Base-by-base conservation (phyloP, 176 grass and related monocot species). In the Eremochloa ophiuroides region DNA sequence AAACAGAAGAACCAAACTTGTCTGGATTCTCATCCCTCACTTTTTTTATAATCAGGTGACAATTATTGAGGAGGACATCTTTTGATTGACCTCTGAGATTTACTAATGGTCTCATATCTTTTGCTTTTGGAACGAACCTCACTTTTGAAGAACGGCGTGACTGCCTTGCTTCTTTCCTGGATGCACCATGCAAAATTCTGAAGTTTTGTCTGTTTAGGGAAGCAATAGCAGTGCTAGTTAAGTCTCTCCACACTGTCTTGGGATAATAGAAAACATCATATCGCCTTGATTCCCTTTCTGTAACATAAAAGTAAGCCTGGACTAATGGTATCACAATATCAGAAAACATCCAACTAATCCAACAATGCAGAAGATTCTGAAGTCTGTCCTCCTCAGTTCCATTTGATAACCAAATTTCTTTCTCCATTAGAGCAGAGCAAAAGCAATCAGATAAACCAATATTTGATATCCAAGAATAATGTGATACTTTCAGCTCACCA, bases 211-310 rank as follows among this genome's bases (percentile, higher is more conserved):
- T 53, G 43, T 82, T 87, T 85, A 98, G 85, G 47, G 72, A 83
- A 91, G 74, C 74, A 87, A 91, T 86, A 58, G 87, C 74, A 71
- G 39, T 77, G 51, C 75, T 74, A 79, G 84, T 83, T 69, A 90
- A 84, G 71, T 77, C 78, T 58, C 37, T 88, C 95, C 95, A 98
- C 44, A 98, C 74, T 74, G 74, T 51, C 79, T 94, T 98, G 27
- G 85, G 83, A 80, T 98, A 98, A 93, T 98, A 94, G 69, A 94
- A 98, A 82, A 89, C 82, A 63, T 98, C 90, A 81, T 94, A 65
- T 81, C 93, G 86, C 39, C 71, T 91, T 29, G 90, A 91, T 60
- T 98, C 88, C 72, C 88, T 93, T 84, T 93, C 95, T 70, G 95
- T 98, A 62, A 89, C 90, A 82, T 94, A 98, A 85, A 98, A 94